These are phyloP conservation scores for Pyrus hybrid DNA, from an alignment of 331 rosid genomes.

Conservation along the genomic window DNA sequence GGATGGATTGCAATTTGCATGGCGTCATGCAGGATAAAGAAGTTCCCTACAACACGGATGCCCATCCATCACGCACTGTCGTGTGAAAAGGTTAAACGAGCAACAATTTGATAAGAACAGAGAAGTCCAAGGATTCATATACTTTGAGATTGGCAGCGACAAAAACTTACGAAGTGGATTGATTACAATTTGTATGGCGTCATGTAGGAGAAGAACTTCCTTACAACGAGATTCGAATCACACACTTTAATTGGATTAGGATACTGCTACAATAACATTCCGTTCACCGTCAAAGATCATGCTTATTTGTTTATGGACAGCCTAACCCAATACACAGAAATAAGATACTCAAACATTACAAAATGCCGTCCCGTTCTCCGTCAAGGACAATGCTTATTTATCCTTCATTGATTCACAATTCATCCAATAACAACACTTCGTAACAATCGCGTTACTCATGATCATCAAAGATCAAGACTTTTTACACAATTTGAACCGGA, in stretches of 20 bases:
- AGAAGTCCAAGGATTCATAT: background rate
- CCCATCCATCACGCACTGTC: background rate
- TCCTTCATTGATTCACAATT: background rate
- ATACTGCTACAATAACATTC: background rate
- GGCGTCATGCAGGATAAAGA: background rate
- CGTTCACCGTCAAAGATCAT: background rate
- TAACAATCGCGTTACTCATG: background rate
- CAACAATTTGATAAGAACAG: background rate
- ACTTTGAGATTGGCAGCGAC: background rate
- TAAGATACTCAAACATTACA: background rate
- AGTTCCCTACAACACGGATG: background rate
- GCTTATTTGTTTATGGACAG: background rate
- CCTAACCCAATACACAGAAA: no score
- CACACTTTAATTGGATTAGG: background rate
- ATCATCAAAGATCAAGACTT: background rate
- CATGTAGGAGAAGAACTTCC: background rate
- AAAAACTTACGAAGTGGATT: background rate
- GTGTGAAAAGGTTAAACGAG: background rate
- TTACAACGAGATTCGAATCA: background rate
- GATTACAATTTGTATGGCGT: background rate
- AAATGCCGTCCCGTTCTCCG: background rate
- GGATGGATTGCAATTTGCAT: background rate
- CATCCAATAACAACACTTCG: background rate
- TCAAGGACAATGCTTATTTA: background rate
- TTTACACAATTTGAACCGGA: background rate